Conservation (phyloP, 768 basidiomycete genomes). For the Cyathus striatus region DNA sequence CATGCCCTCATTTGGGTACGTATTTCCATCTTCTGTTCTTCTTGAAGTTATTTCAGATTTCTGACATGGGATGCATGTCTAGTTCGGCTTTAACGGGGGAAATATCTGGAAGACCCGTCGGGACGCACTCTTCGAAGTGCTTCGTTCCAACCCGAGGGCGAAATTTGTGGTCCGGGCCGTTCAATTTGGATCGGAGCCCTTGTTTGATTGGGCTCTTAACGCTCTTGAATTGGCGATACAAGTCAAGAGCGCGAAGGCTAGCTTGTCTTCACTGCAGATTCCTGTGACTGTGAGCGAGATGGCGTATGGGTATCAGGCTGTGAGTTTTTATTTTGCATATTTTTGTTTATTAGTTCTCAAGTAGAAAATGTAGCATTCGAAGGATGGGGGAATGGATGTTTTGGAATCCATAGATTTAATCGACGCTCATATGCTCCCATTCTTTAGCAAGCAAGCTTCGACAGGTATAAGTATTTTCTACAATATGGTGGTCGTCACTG, state of each 20-base stretch:
- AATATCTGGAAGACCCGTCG: constrained; percentile 51
- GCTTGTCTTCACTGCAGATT: constrained; percentile 47
- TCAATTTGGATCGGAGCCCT: constrained; percentile 70
- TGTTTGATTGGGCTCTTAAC: constrained; percentile 52
- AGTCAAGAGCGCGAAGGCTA: constrained; percentile 42
- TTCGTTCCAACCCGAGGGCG: constrained; percentile 57
- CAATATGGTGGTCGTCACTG: background rate
- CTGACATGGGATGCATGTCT: constrained; percentile 3
- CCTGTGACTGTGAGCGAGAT: constrained; percentile 67
- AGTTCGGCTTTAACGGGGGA: constrained; percentile 46
- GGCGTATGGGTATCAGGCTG: constrained; percentile 52
- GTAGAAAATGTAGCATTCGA: constrained; percentile 26
- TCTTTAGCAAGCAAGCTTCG: constrained; percentile 54
- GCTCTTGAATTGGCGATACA: constrained; percentile 43
- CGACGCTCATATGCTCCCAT: constrained; percentile 68
- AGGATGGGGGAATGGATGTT: constrained; percentile 48
- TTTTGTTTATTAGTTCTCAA: constrained; percentile 1
- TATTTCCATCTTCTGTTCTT: background rate
- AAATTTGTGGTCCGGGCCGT: constrained; percentile 60
- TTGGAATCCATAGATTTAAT: constrained; percentile 58
- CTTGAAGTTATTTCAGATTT: background rate
- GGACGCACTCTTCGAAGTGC: constrained; percentile 36
- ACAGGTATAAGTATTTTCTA: constrained; percentile 29
- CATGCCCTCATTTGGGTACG: constrained; percentile 72
- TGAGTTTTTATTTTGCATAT: constrained; percentile 10